A percentile compares a stretch with the other conserved stretches of the same genome.
These are phyloP conservation scores for Botrytis fabae DNA, from an alignment of 2,329 filamentous ascomycete species.

Conservation along the genomic window DNA sequence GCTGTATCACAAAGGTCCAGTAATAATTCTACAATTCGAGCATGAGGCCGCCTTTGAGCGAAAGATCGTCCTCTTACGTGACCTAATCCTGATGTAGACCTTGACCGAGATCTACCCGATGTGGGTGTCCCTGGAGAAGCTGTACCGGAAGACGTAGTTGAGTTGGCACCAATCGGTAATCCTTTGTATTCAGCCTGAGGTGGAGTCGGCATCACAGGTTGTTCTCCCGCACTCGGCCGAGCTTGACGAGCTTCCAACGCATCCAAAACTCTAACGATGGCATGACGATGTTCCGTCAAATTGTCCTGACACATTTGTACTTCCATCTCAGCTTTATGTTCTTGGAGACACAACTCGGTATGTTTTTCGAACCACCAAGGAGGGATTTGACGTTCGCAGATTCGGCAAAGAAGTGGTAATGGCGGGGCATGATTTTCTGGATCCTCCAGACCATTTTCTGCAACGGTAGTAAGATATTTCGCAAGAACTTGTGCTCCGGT, in stretches of 20 bases:
- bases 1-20: slow-evolving; percentile 95
- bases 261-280: slow-evolving; percentile 93
- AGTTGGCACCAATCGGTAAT: slow-evolving; percentile 71
- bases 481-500: slow-evolving; percentile 94
- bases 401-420: slow-evolving; percentile 84
- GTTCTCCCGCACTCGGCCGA: slow-evolving; percentile 59
- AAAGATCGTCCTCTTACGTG: slow-evolving; percentile 84
- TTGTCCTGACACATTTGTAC: slow-evolving; percentile 94
- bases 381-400: slow-evolving; percentile 94
- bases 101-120: slow-evolving; percentile 64
- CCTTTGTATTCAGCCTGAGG: slow-evolving; percentile 83
- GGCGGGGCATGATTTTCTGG: slow-evolving; percentile 77
- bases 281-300: slow-evolving; percentile 86
- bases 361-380: slow-evolving; percentile 99
- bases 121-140: slow-evolving; percentile 71
- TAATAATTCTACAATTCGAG: slow-evolving; percentile 90
- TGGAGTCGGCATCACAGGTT: slow-evolving; percentile 45
- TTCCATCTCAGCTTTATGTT: slow-evolving; percentile 96
- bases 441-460: slow-evolving; percentile 77
- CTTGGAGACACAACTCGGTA: slow-evolving; percentile 91
- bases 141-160: slow-evolving; percentile 66
- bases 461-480: slow-evolving; percentile 85
- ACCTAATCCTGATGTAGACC: slow-evolving; percentile 67
- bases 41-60: slow-evolving; percentile 83
- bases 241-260: slow-evolving; percentile 79